Percentiles rank a stretch among this genome's conserved stretches.
Evolutionary conservation across 2,329 filamentous ascomycete species (phyloP).

Genomic region (Metarhizium rileyi): DNA sequence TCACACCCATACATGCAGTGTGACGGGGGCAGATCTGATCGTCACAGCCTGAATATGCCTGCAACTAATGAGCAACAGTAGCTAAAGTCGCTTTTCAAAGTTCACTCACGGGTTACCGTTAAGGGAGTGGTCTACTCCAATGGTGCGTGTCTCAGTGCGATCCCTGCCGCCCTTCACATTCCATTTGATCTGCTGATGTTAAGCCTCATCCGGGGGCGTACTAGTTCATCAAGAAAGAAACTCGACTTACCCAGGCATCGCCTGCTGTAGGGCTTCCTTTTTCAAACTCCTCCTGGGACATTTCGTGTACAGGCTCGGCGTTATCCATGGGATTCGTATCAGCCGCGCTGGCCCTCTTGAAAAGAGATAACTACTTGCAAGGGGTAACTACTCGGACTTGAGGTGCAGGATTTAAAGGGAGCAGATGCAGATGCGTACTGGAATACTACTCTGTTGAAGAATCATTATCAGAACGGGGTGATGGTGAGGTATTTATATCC

Average conservation of each 20-base stretch:
- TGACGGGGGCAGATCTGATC: background rate
- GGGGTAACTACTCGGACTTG: background rate
- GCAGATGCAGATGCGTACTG: too few species aligned
- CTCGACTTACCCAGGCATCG: background rate
- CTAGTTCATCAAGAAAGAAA: background rate
- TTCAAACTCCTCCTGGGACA: background rate
- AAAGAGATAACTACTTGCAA: background rate
- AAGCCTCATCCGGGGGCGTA: too few species aligned
- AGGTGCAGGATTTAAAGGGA: background rate
- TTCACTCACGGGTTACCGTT: accelerated
- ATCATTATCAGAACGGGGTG: too few species aligned
- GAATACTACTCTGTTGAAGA: too few species aligned
- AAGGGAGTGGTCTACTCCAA: background rate
- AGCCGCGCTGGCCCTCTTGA: background rate
- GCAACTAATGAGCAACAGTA: background rate
- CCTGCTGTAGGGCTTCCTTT: background rate
- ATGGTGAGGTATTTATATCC: too few species aligned
- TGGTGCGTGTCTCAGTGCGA: background rate
- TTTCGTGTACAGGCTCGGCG: background rate
- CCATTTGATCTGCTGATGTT: background rate
- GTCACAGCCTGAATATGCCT: background rate
- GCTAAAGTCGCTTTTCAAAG: accelerated
- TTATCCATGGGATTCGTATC: too few species aligned
- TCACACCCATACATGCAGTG: background rate
- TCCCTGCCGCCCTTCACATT: background rate